These are phyloP conservation scores for Gnaphalium uliginosum DNA, from an alignment of 129 eudicot species.

Conservation along the genomic window DNA sequence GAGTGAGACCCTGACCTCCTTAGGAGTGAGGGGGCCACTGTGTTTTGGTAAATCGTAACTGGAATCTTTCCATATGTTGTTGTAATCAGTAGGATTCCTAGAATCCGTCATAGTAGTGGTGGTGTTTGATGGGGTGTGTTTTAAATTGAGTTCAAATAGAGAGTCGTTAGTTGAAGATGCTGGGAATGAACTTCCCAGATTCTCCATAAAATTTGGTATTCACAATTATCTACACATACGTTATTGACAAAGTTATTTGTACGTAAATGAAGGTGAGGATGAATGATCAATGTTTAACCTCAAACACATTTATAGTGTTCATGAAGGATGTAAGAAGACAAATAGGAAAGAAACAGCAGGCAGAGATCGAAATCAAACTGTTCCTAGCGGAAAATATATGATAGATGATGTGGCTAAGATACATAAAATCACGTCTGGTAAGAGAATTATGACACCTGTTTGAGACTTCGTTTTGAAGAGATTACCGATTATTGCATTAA, in stretches of 20 bases:
- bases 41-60: neutral
- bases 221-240: too few relatives aligned
- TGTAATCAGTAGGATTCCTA: neutral
- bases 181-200: constrained; percentile 22
- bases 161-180: constrained; percentile 13
- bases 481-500: too few relatives aligned
- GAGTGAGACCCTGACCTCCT: constrained; percentile 44
- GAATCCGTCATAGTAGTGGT: neutral
- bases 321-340: too few relatives aligned
- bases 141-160: neutral
- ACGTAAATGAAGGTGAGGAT: constrained; percentile 10
- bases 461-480: too few relatives aligned
- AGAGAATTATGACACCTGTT: too few relatives aligned
- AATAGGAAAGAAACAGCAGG: too few relatives aligned
- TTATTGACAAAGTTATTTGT: neutral
- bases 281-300: constrained; percentile 7
- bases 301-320: constrained; percentile 22
- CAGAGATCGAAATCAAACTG: too few relatives aligned
- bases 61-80: neutral
- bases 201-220: neutral
- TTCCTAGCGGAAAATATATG: too few relatives aligned
- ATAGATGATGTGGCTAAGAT: too few relatives aligned
- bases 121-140: neutral
- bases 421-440: too few relatives aligned
- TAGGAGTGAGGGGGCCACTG: constrained; percentile 41